phyloP scores from a whole-genome alignment of 257 asterid species.

The Cordia subcordata region DNA sequence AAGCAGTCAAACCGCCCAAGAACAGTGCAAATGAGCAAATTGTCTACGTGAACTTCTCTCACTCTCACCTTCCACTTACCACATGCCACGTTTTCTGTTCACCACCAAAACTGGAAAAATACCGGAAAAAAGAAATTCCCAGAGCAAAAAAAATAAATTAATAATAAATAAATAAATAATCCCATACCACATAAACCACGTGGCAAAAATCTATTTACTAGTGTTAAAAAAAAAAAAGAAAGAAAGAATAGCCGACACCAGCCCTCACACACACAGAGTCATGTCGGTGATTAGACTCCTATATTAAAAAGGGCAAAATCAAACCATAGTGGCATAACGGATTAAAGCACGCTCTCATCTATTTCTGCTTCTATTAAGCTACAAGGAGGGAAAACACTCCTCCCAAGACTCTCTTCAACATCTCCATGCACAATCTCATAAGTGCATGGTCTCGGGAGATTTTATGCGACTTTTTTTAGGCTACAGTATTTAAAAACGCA shows the following conservation, averaged over 20 bases:
- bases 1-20: conserved; percentile 23
- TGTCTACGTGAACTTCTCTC: conserved; percentile 5
- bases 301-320: not conserved
- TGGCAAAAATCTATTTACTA: conserved; percentile 17
- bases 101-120: conserved; percentile 5
- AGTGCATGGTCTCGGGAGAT: too few species aligned
- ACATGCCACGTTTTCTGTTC: conserved; percentile 25
- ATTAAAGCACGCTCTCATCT: too few species aligned
- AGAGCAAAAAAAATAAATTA: not conserved
- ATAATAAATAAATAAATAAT: too few species aligned
- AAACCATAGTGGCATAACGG: too few species aligned
- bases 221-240: conserved; percentile 8
- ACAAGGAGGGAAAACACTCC: too few species aligned
- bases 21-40: conserved; percentile 6
- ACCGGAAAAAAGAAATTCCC: not conserved
- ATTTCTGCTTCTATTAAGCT: too few species aligned
- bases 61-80: conserved; percentile 18
- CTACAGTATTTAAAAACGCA: too few species aligned
- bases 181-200: conserved; percentile 30
- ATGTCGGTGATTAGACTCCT: conserved; percentile 46
- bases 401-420: too few species aligned
- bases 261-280: conserved; percentile 3
- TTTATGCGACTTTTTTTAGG: too few species aligned
- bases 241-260: too few species aligned
- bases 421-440: too few species aligned